Base-by-base conservation (phyloP, 768 basidiomycete genomes). In the Podaxis carcinomalis region DNA sequence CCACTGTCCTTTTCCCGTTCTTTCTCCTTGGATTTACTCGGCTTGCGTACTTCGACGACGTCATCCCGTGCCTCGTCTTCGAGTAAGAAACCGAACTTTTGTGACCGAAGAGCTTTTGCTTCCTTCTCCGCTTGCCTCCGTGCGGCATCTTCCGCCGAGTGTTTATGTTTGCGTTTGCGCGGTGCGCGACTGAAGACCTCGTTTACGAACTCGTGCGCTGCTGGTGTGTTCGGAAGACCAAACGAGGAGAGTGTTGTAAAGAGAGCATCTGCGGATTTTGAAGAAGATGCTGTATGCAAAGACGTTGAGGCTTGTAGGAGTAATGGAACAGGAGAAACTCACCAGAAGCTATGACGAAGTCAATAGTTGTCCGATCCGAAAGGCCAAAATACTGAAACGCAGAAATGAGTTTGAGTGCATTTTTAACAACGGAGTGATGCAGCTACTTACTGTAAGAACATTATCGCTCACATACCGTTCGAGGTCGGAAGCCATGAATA, bases 261-360 rank as follows among this genome's bases (percentile, higher is more conserved):
- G 40, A 98, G 83, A 46, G 82, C 82, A 42, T 92, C 88, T 10
- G 92, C 81, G 7, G 88, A 84, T 72, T 95, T 95, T 57, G 93
- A 82, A 58, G 89, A 87, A 3, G 89, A 86, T n/a, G 92, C 93
- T 88, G 67, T n/a, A 37, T 52, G 56, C 58, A 14, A 36, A 52
- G 6, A 21, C 46, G 32, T 57, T 62, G 28, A 47, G 40, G 5
- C 28, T 52, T 16, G 35, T 27, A 13, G 19, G 5, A 39, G 51
- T 25, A 16, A 14, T 16, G 16, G 14, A 0, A 9, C 39, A 42
- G 2, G 4, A 10, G n/a, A 28, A 28, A 70, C 81, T 42, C 64
- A 89, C 92, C 93, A 73, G 90, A 87, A 52, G 92, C 92, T 71
- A 92, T 78, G 37, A 97, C 88, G 72, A 88, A 97, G 77, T 93